phyloP scores from a whole-genome alignment of 441 rosid genomes.

The Populus hybrid region DNA sequence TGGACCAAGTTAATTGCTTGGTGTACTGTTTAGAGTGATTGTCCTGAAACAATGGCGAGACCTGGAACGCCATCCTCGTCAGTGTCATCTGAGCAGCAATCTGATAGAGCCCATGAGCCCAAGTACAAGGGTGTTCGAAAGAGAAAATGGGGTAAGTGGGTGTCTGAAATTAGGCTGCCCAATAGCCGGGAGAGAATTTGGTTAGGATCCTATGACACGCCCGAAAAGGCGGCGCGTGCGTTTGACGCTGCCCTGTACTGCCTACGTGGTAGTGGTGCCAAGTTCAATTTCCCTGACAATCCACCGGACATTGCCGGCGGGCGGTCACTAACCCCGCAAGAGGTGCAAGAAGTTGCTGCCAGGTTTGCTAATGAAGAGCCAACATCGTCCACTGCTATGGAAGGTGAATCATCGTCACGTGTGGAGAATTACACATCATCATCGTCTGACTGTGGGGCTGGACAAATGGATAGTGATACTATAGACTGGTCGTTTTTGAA shows the following conservation, averaged over 20 bases:
- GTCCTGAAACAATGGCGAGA: not conserved
- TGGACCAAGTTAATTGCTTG: not conserved
- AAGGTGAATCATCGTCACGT: not conserved
- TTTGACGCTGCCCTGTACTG: constrained; percentile 84
- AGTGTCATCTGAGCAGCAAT: not conserved
- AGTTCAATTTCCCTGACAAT: constrained; percentile 62
- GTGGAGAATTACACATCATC: constrained; percentile 14
- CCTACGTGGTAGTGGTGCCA: constrained; percentile 58
- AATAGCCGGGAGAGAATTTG: constrained; percentile 86
- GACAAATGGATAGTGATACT: constrained; percentile 4
- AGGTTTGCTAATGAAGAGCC: constrained; percentile 44
- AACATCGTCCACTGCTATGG: not conserved
- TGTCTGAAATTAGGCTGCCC: constrained; percentile 87
- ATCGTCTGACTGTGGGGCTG: constrained; percentile 5
- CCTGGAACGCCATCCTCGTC: not conserved
- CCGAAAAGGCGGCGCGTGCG: constrained; percentile 90
- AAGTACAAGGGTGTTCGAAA: constrained; percentile 80
- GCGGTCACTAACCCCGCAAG: constrained; percentile 38
- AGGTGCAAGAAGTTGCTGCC: constrained; percentile 58
- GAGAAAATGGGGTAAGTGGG: constrained; percentile 96
- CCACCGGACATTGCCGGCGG: constrained; percentile 49
- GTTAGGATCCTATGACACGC: constrained; percentile 71
- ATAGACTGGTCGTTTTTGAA: constrained; percentile 48
- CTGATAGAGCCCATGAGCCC: constrained; percentile 15
- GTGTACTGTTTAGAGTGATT: not conserved